phyloP scores from a whole-genome alignment of 1,284 basidiomycete genomes.

The Ceratobasidium sp. region DNA sequence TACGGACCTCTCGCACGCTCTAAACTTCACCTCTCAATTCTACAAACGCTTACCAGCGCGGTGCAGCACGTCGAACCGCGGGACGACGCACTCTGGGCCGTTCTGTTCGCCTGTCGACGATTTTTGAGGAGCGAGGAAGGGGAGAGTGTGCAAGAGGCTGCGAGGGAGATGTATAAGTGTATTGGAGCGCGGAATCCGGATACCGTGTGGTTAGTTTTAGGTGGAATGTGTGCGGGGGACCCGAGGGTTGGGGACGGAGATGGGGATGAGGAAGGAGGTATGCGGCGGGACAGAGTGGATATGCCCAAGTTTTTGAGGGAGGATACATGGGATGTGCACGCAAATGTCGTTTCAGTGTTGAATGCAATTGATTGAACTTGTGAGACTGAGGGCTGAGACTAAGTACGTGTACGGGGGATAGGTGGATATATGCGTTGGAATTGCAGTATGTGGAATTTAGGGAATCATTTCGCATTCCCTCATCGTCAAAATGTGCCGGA shows the following conservation, averaged over 20 bases:
- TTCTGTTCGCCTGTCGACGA: conserved; percentile 77
- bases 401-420: no score
- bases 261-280: no score
- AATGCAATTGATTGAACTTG: conserved; percentile 46
- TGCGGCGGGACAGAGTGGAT: neutral
- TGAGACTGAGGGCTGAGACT: no score
- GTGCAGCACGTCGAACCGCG: conserved; percentile 72
- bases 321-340: conserved; percentile 70
- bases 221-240: conserved; percentile 65
- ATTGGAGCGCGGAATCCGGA: conserved; percentile 77
- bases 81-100: conserved; percentile 82
- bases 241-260: conserved; percentile 43
- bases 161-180: conserved; percentile 73
- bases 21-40: conserved; percentile 73
- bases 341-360: conserved; percentile 67
- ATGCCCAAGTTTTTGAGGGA: conserved; percentile 67
- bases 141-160: conserved; percentile 77
- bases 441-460: no score
- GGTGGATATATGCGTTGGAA: no score
- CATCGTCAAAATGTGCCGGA: no score
- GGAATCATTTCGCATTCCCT: no score
- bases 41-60: conserved; percentile 78
- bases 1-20: conserved; percentile 30
- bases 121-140: conserved; percentile 75
- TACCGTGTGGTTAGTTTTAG: conserved; percentile 83